Percentiles rank a stretch among this genome's conserved stretches.
phyloP scores from a whole-genome alignment of 257 asterid species.

The Fraxinus anomala region DNA sequence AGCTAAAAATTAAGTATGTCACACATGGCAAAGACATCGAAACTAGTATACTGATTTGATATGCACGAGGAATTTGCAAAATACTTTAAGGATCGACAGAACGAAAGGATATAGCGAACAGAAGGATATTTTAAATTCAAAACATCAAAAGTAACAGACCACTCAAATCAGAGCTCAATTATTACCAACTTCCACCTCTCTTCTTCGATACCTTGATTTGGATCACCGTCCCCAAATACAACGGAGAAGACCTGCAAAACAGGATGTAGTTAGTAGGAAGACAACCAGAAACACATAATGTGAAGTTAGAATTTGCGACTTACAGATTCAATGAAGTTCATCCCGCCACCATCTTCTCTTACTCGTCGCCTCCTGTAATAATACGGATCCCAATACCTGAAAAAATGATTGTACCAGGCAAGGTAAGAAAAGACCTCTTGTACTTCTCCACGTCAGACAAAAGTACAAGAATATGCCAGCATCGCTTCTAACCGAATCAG shows the following conservation, averaged over 20 bases:
- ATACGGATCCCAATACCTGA: conserved; percentile 98
- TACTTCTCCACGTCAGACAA: conserved; percentile 17
- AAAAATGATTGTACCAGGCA: conserved; percentile 20
- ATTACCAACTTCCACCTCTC: conserved; percentile 99
- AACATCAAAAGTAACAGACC: conserved; percentile 68
- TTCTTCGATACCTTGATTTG: conserved; percentile 99
- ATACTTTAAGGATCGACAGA: conserved; percentile 11
- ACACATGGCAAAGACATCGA: background rate
- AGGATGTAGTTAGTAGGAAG: conserved; percentile 17
- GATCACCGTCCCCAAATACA: conserved; percentile 99
- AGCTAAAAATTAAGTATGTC: conserved; percentile 16
- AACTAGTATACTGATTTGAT: conserved; percentile 5
- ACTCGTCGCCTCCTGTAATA: conserved; percentile 71
- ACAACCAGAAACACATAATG: conserved; percentile 25
- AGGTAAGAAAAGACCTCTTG: conserved; percentile 12
- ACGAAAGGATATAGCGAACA: conserved; percentile 16
- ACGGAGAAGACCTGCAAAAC: conserved; percentile 83
- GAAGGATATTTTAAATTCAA: conserved; percentile 23
- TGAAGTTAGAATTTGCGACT: conserved; percentile 31
- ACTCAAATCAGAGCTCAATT: conserved; percentile 77
- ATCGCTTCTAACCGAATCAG: conserved; percentile 29
- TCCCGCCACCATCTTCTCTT: conserved; percentile 58
- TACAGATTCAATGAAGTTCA: conserved; percentile 96
- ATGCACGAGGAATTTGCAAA: conserved; percentile 3
- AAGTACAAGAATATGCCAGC: conserved; percentile 19